Conservation (phyloP, 202 grass and related monocot species). For the Bolboschoenoplectus hybrid region DNA sequence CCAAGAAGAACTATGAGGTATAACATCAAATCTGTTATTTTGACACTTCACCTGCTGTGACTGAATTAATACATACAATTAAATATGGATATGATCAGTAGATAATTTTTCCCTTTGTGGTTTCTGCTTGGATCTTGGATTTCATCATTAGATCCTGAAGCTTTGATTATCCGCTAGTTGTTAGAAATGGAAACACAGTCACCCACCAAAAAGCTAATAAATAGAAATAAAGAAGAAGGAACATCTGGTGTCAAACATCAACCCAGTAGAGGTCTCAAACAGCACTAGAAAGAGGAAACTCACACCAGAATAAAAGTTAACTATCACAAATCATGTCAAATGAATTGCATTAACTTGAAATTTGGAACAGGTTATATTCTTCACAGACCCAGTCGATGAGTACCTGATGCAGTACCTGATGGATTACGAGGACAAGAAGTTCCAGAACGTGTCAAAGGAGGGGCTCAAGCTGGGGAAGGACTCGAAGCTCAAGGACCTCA, state of each 20-base stretch:
- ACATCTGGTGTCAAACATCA: not conserved
- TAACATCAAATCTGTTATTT: constrained; percentile 4
- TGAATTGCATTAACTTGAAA: constrained; percentile 21
- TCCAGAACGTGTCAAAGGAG: constrained; percentile 98
- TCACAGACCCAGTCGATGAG: constrained; percentile 90
- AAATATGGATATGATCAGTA: not conserved
- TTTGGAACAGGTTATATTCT: constrained; percentile 77
- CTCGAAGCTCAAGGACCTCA: constrained; percentile 93
- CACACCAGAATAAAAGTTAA: not conserved
- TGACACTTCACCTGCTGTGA: not conserved
- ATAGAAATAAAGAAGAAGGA: not conserved
- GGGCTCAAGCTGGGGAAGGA: constrained; percentile 91
- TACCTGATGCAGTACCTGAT: constrained; percentile 99
- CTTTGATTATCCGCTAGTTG: not conserved
- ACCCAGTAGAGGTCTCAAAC: not conserved
- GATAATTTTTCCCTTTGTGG: not conserved
- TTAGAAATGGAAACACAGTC: not conserved
- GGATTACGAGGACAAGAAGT: constrained; percentile 99
- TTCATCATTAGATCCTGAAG: not conserved
- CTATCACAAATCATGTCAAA: not conserved
- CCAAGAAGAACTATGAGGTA: constrained; percentile 97
- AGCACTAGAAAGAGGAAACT: not conserved
- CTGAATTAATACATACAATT: not conserved
- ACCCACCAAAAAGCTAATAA: not conserved
- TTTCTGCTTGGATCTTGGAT: not conserved